Evolutionary conservation across 352 stramenopile species (phyloP).

Genomic region (Globisporangium paddicum): DNA sequence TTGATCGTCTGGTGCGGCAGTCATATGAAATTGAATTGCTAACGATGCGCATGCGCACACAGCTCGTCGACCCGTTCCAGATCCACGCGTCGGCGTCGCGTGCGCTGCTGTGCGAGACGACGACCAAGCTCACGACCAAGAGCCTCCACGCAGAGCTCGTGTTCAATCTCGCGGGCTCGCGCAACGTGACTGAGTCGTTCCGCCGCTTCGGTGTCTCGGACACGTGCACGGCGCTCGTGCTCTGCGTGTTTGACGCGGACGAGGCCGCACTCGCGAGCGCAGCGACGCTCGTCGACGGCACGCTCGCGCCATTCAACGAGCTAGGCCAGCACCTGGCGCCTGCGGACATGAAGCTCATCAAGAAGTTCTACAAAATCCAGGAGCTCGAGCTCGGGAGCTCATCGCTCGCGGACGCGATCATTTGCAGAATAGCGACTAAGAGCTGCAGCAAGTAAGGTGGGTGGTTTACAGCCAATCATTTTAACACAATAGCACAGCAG

Average conservation of each 20-base stretch:
- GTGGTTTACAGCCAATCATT: conserved; percentile 1
- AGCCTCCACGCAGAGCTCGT: conserved; percentile 79
- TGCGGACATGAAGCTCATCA: conserved; percentile 49
- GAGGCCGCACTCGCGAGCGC: conserved; percentile 30
- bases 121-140: conserved; percentile 57
- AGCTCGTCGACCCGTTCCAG: conserved; percentile 78
- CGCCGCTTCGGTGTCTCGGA: conserved; percentile 69
- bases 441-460: conserved; percentile 70
- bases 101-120: conserved; percentile 61
- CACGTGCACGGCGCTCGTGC: conserved; percentile 46
- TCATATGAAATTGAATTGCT: background rate
- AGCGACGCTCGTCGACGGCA: conserved; percentile 49
- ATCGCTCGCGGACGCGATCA: conserved; percentile 61
- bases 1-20: background rate
- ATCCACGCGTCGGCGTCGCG: conserved; percentile 68
- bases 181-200: conserved; percentile 83
- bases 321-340: conserved; percentile 44
- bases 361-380: conserved; percentile 85
- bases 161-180: conserved; percentile 81
- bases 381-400: conserved; percentile 65
- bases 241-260: conserved; percentile 74
- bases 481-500: conserved; percentile 9
- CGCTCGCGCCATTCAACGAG: conserved; percentile 32
- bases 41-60: background rate
- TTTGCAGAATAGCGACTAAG: conserved; percentile 85